These are phyloP conservation scores for Fimicolochytrium jonesii DNA, from an alignment of 192 early-diverging fungal genomes.

Conservation along the genomic window DNA sequence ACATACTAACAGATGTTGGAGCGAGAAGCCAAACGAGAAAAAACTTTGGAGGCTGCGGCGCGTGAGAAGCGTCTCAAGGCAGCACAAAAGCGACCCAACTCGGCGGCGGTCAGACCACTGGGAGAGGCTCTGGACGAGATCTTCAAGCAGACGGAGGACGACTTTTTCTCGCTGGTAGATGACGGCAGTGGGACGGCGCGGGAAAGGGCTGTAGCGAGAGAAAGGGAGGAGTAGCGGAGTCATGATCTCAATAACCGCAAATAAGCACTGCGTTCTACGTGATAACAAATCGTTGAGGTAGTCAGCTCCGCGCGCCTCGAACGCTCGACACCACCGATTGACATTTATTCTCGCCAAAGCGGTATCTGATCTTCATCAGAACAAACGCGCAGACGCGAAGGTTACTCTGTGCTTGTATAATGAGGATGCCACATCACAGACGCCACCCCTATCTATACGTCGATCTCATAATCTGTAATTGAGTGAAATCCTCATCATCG, in stretches of 20 bases:
- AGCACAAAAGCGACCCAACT: slow-evolving; percentile 49
- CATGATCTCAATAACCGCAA: not conserved
- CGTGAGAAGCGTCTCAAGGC: slow-evolving; percentile 59
- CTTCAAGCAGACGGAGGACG: slow-evolving; percentile 45
- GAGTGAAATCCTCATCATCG: not conserved
- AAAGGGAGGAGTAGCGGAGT: slow-evolving; percentile 13
- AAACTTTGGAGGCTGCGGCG: slow-evolving; percentile 51
- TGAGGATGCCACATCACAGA: no score
- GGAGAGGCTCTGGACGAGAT: slow-evolving; percentile 41
- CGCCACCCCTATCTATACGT: no score
- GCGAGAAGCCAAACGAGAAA: slow-evolving; percentile 58
- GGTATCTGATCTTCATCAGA: no score
- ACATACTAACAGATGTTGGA: slow-evolving; percentile 53
- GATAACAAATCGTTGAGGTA: not conserved
- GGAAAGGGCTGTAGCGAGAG: slow-evolving; percentile 25
- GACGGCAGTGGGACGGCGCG: slow-evolving; percentile 33
- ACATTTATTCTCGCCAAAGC: no score
- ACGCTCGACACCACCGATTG: not conserved
- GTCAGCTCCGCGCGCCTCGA: not conserved
- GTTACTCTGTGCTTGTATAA: no score
- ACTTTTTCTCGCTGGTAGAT: slow-evolving; percentile 51
- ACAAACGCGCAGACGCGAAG: no score
- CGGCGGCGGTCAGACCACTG: slow-evolving; percentile 30
- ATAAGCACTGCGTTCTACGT: not conserved
- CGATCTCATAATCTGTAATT: no score